Evolutionary conservation across 2,329 filamentous ascomycete genomes (phyloP).

Genomic region (Cryphonectria nitschkei): DNA sequence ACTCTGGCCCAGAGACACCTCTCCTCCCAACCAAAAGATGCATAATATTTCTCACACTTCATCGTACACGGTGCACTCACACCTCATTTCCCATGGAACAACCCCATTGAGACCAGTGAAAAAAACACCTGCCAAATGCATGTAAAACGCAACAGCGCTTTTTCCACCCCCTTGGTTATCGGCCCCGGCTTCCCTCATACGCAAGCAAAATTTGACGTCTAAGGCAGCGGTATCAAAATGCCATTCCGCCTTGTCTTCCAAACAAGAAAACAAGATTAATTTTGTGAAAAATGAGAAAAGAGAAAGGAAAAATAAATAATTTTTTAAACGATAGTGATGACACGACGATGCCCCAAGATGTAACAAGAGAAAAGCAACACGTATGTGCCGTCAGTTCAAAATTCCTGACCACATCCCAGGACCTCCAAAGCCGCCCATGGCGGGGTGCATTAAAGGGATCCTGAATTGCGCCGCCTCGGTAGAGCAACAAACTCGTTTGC

Average conservation of each 20-base stretch:
- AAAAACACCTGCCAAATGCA: slow-evolving; percentile 30
- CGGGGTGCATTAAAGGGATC: slow-evolving; percentile 44
- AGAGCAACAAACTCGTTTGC: slow-evolving; percentile 70
- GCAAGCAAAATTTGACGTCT: slow-evolving; percentile 4
- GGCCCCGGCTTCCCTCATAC: slow-evolving; percentile 11
- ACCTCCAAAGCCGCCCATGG: slow-evolving; percentile 47
- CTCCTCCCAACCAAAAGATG: not conserved
- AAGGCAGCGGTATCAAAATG: slow-evolving; percentile 27
- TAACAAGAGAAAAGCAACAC: not conserved
- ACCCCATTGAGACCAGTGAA: slow-evolving; percentile 22
- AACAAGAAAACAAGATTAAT: slow-evolving; percentile 10
- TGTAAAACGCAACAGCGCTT: slow-evolving; percentile 29
- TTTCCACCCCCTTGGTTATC: slow-evolving; percentile 21
- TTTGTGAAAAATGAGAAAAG: not conserved
- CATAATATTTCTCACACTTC: slow-evolving; percentile 26
- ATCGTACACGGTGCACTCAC: slow-evolving; percentile 28
- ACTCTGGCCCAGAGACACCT: slow-evolving; percentile 4
- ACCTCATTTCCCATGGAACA: slow-evolving; percentile 27
- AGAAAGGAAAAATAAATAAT: slow-evolving; percentile 6
- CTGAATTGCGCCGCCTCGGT: slow-evolving; percentile 58
- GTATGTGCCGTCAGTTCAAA: slow-evolving; percentile 49
- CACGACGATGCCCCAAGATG: not conserved
- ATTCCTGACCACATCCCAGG: slow-evolving; percentile 71
- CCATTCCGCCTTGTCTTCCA: slow-evolving; percentile 11
- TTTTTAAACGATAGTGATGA: slow-evolving; percentile 21